phyloP scores from a whole-genome alignment of 73 alveolate genomes.

The Halteria grandinella region DNA sequence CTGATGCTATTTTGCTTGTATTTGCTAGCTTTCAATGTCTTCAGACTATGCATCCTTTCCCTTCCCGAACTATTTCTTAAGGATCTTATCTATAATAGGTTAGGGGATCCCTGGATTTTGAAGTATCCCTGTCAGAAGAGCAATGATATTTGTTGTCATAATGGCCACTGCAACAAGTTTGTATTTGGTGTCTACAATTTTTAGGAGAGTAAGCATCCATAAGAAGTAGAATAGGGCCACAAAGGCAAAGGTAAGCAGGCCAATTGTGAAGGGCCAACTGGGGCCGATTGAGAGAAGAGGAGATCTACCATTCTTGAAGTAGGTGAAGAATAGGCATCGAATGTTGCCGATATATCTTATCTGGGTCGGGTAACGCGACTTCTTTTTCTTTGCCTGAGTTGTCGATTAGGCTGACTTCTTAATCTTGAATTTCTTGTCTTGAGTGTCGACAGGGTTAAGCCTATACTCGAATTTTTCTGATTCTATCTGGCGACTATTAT shows the following conservation, averaged over 20 bases:
- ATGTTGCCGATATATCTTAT: constrained; percentile 10
- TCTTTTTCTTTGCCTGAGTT: neutral
- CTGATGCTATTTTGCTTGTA: neutral
- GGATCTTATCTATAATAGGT: neutral
- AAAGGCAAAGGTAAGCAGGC: constrained; percentile 2
- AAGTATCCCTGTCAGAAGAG: neutral
- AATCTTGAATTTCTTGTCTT: neutral
- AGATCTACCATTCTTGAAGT: constrained; percentile 2
- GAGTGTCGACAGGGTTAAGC: neutral
- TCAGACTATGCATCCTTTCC: neutral
- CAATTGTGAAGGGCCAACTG: constrained; percentile 35
- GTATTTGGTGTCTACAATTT: neutral
- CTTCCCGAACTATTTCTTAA: constrained; percentile 2
- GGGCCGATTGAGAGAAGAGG: constrained; percentile 42
- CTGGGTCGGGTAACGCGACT: constrained; percentile 11
- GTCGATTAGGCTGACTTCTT: neutral
- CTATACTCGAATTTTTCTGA: neutral
- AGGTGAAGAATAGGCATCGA: constrained; percentile 9
- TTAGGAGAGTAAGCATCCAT: neutral
- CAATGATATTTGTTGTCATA: neutral
- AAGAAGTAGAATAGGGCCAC: neutral
- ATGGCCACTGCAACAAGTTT: neutral
- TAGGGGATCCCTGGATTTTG: constrained; percentile 42
- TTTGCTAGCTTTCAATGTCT: neutral
- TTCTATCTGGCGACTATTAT: neutral